phyloP scores from a whole-genome alignment of 2,329 filamentous ascomycete species.

The Rasamsonia emersonii region DNA sequence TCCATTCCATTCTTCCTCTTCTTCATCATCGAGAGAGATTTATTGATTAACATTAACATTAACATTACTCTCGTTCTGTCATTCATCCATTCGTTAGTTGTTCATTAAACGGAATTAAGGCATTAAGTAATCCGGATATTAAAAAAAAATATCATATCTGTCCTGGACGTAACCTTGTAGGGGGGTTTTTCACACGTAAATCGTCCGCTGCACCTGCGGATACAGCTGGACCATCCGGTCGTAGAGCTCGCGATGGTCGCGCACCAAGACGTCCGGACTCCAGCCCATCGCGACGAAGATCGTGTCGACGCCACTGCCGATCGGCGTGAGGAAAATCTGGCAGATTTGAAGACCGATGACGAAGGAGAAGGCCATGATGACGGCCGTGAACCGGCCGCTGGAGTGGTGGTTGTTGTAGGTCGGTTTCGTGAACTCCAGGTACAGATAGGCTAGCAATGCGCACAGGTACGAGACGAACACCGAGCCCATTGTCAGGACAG shows the following conservation, averaged over 20 bases:
- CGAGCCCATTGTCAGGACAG: slow-evolving; percentile 65
- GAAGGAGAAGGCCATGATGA: slow-evolving; percentile 78
- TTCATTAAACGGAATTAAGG: too few species aligned
- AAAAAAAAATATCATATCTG: too few species aligned
- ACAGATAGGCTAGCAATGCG: slow-evolving; percentile 76
- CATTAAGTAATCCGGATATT: too few species aligned
- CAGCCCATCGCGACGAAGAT: slow-evolving; percentile 74
- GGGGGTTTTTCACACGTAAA: slow-evolving; percentile 60
- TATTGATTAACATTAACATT: too few species aligned
- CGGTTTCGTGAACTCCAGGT: slow-evolving; percentile 72
- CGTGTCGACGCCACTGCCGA: slow-evolving; percentile 82
- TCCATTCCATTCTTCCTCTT: too few species aligned
- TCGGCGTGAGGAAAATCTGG: slow-evolving; percentile 80
- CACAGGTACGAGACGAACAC: slow-evolving; percentile 78
- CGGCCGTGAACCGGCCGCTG: slow-evolving; percentile 58
- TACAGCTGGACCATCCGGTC: slow-evolving; percentile 71
- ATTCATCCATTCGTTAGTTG: too few species aligned
- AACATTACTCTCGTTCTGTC: too few species aligned
- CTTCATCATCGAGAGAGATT: too few species aligned
- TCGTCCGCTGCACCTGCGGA: slow-evolving; percentile 70
- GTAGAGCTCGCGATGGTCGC: slow-evolving; percentile 75
- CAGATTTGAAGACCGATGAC: slow-evolving; percentile 84
- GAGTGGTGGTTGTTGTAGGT: slow-evolving; percentile 71
- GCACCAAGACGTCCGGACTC: slow-evolving; percentile 61
- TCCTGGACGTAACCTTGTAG: not conserved